These are phyloP conservation scores for Secale cereale DNA, from an alignment of 176 grass and related monocot species.

Conservation along the genomic window DNA sequence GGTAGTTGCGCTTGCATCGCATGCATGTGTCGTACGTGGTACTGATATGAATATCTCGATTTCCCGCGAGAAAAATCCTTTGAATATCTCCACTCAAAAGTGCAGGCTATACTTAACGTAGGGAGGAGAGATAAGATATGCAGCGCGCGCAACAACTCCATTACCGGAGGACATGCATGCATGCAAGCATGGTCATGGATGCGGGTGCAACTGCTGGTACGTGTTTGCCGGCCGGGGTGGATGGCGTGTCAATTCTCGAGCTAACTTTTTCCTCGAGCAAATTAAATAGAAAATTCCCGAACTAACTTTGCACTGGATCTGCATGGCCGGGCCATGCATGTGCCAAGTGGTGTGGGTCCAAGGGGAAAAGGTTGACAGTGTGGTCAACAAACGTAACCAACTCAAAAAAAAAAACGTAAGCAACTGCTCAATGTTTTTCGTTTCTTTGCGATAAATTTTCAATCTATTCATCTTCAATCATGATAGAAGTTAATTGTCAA, in stretches of 20 bases:
- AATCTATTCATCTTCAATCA: too few relatives aligned
- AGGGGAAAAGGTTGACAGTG: not conserved
- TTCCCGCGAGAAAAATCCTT: not conserved
- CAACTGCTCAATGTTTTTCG: too few relatives aligned
- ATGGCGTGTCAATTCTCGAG: slow-evolving; percentile 31
- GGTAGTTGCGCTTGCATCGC: not conserved
- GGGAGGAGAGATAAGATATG: not conserved
- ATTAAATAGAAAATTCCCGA: too few relatives aligned
- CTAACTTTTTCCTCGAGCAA: not conserved
- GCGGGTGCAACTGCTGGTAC: not conserved
- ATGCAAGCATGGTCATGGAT: not conserved
- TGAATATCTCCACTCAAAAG: not conserved
- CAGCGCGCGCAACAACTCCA: slow-evolving; percentile 33
- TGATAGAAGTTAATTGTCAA: not conserved
- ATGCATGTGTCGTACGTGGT: too few relatives aligned
- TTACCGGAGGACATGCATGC: not conserved
- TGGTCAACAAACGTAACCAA: not conserved
- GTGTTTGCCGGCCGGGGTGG: not conserved
- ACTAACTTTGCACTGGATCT: not conserved
- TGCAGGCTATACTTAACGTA: not conserved
- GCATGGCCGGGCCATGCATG: not conserved
- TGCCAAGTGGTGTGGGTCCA: not conserved
- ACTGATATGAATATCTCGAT: not conserved
- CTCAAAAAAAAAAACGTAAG: too few relatives aligned
- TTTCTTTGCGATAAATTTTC: too few relatives aligned